A percentile compares a stretch with the other conserved stretches of the same genome.
phyloP scores from a whole-genome alignment of 192 early-diverging fungal species.

The Mortierella claussenii region DNA sequence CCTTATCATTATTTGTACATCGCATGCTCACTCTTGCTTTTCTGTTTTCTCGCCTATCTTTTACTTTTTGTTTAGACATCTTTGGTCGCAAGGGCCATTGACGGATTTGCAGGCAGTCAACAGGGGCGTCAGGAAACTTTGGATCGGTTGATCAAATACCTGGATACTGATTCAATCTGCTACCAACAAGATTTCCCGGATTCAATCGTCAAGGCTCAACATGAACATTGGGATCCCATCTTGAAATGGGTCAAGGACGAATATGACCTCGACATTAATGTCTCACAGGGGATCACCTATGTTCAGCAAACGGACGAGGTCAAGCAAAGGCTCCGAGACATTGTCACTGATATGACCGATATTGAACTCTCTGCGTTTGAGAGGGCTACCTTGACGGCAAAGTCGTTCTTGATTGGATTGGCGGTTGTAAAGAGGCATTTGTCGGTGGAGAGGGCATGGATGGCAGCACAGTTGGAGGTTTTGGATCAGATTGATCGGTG shows the following conservation, averaged over 20 bases:
- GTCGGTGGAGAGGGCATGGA: constrained; percentile 78
- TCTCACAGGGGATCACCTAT: constrained; percentile 77
- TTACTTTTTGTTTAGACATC: constrained; percentile 73
- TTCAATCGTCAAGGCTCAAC: constrained; percentile 82
- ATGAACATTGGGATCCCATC: constrained; percentile 82
- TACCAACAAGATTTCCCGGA: constrained; percentile 86
- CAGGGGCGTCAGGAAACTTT: constrained; percentile 74
- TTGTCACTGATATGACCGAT: constrained; percentile 67
- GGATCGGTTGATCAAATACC: constrained; percentile 79
- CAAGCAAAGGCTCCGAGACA: constrained; percentile 62
- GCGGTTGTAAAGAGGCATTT: constrained; percentile 84
- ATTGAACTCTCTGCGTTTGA: constrained; percentile 92
- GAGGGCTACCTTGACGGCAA: constrained; percentile 82
- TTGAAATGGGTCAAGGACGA: constrained; percentile 75
- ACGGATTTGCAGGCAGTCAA: constrained; percentile 69
- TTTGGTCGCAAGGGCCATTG: constrained; percentile 85
- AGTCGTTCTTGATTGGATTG: constrained; percentile 91
- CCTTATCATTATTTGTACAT: background rate
- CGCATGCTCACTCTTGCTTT: background rate
- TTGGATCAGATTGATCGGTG: constrained; percentile 88
- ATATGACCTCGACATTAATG: constrained; percentile 76
- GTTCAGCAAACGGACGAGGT: constrained; percentile 74
- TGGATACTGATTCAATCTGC: constrained; percentile 92
- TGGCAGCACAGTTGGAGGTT: constrained; percentile 86
- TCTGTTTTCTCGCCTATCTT: background rate